phyloP scores from a whole-genome alignment of 208 protist genomes.

The Plasmodiophora brassicae region DNA sequence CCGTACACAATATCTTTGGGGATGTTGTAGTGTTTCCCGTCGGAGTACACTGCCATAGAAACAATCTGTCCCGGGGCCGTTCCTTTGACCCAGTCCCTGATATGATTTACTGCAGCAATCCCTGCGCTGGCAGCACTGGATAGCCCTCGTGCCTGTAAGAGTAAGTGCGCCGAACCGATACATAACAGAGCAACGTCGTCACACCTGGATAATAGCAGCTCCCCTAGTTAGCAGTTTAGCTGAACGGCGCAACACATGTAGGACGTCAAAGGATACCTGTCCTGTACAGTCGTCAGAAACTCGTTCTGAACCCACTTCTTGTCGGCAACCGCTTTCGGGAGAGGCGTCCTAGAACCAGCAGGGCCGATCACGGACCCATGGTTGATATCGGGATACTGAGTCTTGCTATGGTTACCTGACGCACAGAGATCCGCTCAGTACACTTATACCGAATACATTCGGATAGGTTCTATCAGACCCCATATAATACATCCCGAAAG shows the following conservation, averaged over 20 bases:
- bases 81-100: background rate
- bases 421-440: too few relatives aligned
- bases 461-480: too few relatives aligned
- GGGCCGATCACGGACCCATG: constrained; percentile 51
- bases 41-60: background rate
- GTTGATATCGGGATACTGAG: constrained; percentile 78
- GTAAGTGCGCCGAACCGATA: background rate
- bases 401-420: constrained; percentile 80
- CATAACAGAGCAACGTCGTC: background rate
- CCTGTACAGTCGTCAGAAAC: background rate
- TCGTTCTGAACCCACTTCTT: background rate
- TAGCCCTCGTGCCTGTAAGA: background rate
- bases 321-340: background rate
- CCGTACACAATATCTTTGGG: background rate
- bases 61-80: background rate
- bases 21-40: constrained; percentile 29
- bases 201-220: background rate
- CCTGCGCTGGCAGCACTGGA: background rate
- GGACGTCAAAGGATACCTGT: background rate
- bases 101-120: background rate
- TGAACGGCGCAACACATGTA: background rate
- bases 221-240: background rate
- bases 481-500: constrained; percentile 84
- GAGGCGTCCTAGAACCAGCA: background rate
- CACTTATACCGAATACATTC: too few relatives aligned